phyloP scores from a whole-genome alignment of 306 rosid species.

The Cyclanthera cordifolia region DNA sequence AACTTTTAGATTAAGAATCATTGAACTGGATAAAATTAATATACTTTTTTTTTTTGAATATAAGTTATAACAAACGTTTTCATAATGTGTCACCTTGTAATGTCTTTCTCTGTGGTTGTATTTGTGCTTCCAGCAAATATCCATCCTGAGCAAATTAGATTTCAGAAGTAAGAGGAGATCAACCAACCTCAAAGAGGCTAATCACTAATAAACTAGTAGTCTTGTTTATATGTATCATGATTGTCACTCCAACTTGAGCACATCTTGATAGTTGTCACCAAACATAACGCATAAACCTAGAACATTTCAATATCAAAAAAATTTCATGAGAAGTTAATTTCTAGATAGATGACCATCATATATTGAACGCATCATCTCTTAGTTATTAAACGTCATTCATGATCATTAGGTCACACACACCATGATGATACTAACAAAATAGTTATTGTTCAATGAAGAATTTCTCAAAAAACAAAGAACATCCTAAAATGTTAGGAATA shows the following conservation, averaged over 20 bases:
- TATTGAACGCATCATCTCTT: too few relatives aligned
- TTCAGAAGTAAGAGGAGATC: not conserved
- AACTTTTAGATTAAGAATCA: not conserved
- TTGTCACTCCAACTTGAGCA: too few relatives aligned
- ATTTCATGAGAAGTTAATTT: too few relatives aligned
- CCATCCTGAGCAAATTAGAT: not conserved
- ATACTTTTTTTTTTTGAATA: not conserved
- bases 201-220: not conserved
- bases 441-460: not conserved
- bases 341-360: too few relatives aligned
- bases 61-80: too few relatives aligned
- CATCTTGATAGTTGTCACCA: too few relatives aligned
- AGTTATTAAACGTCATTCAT: too few relatives aligned
- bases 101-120: not conserved
- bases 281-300: too few relatives aligned
- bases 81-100: not conserved
- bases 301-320: too few relatives aligned
- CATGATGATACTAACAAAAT: not conserved
- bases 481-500: not conserved
- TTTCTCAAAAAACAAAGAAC: not conserved
- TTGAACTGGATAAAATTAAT: not conserved
- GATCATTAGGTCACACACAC: too few relatives aligned
- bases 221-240: too few relatives aligned
- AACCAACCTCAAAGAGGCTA: not conserved
- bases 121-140: not conserved